Percentiles rank a stretch among this genome's conserved stretches.
Evolutionary conservation across 192 early-diverging fungal genomes (phyloP).

Genomic region (Coemansia sp.): DNA sequence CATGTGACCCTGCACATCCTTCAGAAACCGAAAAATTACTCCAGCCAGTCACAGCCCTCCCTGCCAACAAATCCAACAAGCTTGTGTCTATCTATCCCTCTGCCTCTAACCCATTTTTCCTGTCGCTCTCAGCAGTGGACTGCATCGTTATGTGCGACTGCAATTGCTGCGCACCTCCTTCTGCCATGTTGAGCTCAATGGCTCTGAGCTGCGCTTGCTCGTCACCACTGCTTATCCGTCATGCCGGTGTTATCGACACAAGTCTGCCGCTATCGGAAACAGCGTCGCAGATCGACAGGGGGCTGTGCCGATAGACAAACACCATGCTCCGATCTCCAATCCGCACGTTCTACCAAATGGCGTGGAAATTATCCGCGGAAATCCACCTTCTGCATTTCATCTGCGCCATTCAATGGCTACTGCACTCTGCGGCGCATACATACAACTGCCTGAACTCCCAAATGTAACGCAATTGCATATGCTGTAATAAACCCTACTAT

Average conservation of each 20-base stretch:
- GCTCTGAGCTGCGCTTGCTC: too few species aligned
- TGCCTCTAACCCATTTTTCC: too few species aligned
- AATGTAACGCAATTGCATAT: not conserved
- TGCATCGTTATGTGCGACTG: too few species aligned
- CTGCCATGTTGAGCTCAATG: too few species aligned
- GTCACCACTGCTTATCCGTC: too few species aligned
- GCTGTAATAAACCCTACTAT: not conserved
- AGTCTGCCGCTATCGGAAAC: too few species aligned
- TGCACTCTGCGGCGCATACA: not conserved
- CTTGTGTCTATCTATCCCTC: not conserved
- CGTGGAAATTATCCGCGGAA: not conserved
- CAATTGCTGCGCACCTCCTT: too few species aligned
- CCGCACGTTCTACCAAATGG: not conserved
- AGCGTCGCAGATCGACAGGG: not conserved
- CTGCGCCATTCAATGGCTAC: not conserved
- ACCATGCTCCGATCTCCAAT: not conserved
- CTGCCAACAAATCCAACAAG: not conserved
- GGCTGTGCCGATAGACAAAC: not conserved
- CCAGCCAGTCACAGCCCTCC: not conserved
- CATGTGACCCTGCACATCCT: conserved; percentile 1
- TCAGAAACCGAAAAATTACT: not conserved
- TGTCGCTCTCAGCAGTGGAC: too few species aligned
- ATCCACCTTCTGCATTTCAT: not conserved
- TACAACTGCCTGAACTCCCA: not conserved
- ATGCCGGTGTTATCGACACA: too few species aligned